Conservation (phyloP, 1,139 yeast species). For the Lipomyces yarrowii region DNA sequence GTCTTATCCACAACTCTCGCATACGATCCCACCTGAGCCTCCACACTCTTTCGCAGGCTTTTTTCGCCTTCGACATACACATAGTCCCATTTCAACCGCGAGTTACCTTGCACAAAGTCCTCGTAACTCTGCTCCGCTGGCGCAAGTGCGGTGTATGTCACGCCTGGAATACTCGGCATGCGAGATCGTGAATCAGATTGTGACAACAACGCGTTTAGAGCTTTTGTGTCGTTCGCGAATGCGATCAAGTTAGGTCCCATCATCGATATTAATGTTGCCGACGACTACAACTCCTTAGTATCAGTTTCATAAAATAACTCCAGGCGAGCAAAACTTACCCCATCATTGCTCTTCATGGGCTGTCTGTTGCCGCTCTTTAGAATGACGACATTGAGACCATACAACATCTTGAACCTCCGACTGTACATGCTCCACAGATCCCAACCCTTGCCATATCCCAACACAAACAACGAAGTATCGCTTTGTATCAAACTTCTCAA, state of each 20-base stretch:
- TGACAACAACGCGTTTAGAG: background rate
- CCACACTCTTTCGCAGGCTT: background rate
- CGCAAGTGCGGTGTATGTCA: background rate
- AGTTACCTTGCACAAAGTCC: background rate
- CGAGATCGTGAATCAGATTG: background rate
- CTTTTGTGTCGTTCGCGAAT: constrained; percentile 6
- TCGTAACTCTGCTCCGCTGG: background rate
- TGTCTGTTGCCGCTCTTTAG: constrained; percentile 6
- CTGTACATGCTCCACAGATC: constrained; percentile 27
- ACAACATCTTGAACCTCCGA: constrained; percentile 13
- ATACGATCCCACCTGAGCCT: background rate
- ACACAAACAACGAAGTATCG: constrained; percentile 36
- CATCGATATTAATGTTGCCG: constrained; percentile 11
- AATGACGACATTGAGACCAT: constrained; percentile 9
- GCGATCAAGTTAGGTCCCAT: constrained; percentile 12
- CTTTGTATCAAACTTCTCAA: constrained; percentile 43
- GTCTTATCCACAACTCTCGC: background rate
- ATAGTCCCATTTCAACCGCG: constrained; percentile 3
- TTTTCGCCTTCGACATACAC: constrained; percentile 1
- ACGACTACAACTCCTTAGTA: background rate
- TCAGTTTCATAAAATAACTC: background rate
- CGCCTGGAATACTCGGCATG: background rate
- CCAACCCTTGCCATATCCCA: constrained; percentile 5
- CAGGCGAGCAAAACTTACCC: background rate
- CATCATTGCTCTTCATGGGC: background rate